Conservation (phyloP, 352 stramenopile genomes). For the Phytophthora sp. region DNA sequence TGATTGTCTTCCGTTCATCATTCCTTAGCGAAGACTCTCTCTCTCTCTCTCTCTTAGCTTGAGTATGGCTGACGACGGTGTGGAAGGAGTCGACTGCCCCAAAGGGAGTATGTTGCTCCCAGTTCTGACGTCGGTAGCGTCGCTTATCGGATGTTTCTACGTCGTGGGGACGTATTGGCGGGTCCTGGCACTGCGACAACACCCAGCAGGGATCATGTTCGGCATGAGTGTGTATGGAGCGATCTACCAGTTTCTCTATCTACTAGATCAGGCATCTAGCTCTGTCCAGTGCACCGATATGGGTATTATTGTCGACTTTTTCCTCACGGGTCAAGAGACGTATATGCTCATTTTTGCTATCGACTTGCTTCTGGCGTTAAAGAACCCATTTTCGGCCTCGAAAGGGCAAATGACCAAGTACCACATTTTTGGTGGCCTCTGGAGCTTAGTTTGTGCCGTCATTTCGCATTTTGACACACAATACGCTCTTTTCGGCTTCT, state of each 20-base stretch:
- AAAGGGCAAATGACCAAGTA: constrained; percentile 86
- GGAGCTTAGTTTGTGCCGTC: constrained; percentile 71
- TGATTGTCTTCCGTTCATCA: constrained; percentile 23
- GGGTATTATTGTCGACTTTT: constrained; percentile 78
- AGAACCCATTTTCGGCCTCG: constrained; percentile 87
- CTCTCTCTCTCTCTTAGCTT: too few relatives aligned
- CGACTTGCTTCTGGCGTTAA: constrained; percentile 79
- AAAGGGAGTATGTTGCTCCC: constrained; percentile 57
- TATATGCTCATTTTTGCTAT: constrained; percentile 92
- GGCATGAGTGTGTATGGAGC: constrained; percentile 86
- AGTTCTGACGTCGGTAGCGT: constrained; percentile 67
- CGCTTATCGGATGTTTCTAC: constrained; percentile 79
- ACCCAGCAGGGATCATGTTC: constrained; percentile 88
- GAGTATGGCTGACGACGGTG: constrained; percentile 23
- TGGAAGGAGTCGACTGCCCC: constrained; percentile 44
- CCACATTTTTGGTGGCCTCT: constrained; percentile 72
- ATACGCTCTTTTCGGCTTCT: constrained; percentile 84
- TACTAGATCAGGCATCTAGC: constrained; percentile 55
- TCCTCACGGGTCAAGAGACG: constrained; percentile 84
- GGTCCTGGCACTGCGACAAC: constrained; percentile 69
- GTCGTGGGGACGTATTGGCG: constrained; percentile 76
- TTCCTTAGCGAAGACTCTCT: too few relatives aligned
- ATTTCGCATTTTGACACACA: constrained; percentile 79
- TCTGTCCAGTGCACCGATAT: constrained; percentile 64
- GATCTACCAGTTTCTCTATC: constrained; percentile 83